Evolutionary conservation across 345 rosid species (phyloP), one percentile per base, ranked within the genome.

Genomic region (Aquilaria malaccensis): DNA sequence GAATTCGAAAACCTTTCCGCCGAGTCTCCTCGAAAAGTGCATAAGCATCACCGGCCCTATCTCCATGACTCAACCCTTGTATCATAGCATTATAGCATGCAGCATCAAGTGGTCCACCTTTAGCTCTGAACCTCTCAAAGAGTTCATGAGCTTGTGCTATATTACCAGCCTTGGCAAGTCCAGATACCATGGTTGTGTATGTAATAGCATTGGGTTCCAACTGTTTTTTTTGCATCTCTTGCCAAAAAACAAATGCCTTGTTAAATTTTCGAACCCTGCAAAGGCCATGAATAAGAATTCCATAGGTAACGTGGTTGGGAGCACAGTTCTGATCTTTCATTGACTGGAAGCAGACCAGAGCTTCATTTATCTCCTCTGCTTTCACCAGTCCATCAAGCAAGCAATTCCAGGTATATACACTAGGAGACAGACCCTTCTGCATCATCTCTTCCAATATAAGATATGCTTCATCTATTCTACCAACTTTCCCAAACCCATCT

Each of bases 201-300:
- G 94, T 83, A 65, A 82, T 76, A n/a, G 70, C 49, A 58, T 79
- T 81, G 2, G 93, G 96, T 78, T 82, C 81, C 73, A 90, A 70
- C 41, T 86, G 88, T 59, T 76, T 82, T 70, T 86, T 94, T 71
- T 74, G 87, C 96, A 94, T 90, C 85, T 94, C 97, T 83, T 94
- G 99, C 99, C 97, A 94, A 74, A 80, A 82, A 10, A 90, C 99
- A 71, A 90, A 88, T 63, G 97, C 99, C 77, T 94, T 94, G 74
- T 84, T 94, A 69, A 87, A 94, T 69, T 94, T 94, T 73, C 96
- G 80, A 59, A 86, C 74, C 62, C 68, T 80, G 70, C 99, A 88
- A 33, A 94, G 97, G 73, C 97, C 99, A 29, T 88, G 83, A 45
- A 94, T 88, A 45, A 90, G 67, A 67, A 88, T 90, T 69, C 89